Conservation (phyloP, 2,329 filamentous ascomycete genomes). For the Fusarium humuli region DNA sequence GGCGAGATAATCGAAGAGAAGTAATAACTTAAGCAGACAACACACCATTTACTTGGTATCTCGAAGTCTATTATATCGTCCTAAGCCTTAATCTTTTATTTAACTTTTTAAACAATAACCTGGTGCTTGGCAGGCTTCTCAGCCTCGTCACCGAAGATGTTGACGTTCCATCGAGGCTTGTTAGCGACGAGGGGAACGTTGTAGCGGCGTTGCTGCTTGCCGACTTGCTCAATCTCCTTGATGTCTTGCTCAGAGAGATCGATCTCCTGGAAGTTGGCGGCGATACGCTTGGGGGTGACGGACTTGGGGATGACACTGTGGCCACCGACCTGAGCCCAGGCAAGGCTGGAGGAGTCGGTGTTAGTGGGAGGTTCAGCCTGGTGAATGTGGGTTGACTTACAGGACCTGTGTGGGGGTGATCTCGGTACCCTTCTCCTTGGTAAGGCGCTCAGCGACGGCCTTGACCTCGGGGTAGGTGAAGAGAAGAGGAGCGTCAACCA, state of each 20-base stretch:
- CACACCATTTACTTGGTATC: neutral
- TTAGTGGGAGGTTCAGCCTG: neutral
- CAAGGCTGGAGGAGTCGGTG: neutral
- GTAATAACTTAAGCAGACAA: neutral
- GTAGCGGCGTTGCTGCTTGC: slow-evolving; percentile 23
- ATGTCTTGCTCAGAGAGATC: slow-evolving; percentile 62
- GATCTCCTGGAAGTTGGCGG: slow-evolving; percentile 74
- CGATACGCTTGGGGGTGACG: slow-evolving; percentile 73
- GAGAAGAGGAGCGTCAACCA: slow-evolving; percentile 58
- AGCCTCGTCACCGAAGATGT: slow-evolving; percentile 8
- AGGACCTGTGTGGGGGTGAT: slow-evolving; percentile 56
- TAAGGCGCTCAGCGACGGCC: slow-evolving; percentile 62
- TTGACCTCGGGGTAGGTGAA: slow-evolving; percentile 66
- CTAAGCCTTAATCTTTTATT: neutral
- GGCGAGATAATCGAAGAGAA: slow-evolving; percentile 1
- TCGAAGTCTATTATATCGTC: neutral
- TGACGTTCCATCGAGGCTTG: slow-evolving; percentile 20
- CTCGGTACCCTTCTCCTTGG: slow-evolving; percentile 45
- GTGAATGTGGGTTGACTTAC: neutral
- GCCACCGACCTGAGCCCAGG: slow-evolving; percentile 69
- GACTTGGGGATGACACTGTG: slow-evolving; percentile 81
- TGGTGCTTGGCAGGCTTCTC: slow-evolving; percentile 16
- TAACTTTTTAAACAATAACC: neutral
- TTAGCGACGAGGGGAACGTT: slow-evolving; percentile 17
- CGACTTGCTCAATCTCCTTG: slow-evolving; percentile 6